These are phyloP conservation scores for Mortierella polycephala DNA, from an alignment of 371 early-diverging fungal genomes.

Conservation along the genomic window DNA sequence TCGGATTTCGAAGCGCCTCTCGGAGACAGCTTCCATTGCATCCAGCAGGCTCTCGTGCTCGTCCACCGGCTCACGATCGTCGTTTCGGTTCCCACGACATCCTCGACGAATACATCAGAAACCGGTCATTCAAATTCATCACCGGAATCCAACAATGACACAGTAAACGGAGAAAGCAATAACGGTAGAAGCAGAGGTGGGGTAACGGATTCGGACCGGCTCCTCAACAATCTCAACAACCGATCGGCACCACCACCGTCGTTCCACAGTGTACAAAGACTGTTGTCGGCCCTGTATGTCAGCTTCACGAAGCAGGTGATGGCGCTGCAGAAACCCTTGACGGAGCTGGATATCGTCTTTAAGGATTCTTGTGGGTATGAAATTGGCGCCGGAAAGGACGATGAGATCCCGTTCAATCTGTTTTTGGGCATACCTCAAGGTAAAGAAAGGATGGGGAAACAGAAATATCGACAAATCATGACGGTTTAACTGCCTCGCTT, in stretches of 20 bases:
- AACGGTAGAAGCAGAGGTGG: background rate
- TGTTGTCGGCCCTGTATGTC: constrained; percentile 48
- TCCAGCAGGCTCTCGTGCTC: constrained; percentile 26
- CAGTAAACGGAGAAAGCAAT: background rate
- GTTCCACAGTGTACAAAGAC: constrained; percentile 39
- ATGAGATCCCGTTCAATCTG: constrained; percentile 33
- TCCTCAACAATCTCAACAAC: background rate
- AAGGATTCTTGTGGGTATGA: constrained; percentile 43
- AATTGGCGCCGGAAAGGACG: constrained; percentile 31
- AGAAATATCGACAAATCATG: too few species aligned
- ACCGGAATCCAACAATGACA: background rate
- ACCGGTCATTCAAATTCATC: too few species aligned
- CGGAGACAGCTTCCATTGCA: constrained; percentile 39
- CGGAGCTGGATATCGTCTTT: constrained; percentile 48
- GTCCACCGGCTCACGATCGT: constrained; percentile 41
- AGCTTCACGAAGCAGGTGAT: constrained; percentile 40
- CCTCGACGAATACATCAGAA: background rate
- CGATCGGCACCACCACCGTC: constrained; percentile 7
- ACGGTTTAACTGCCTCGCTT: too few species aligned
- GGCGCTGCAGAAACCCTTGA: constrained; percentile 33
- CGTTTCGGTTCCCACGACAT: constrained; percentile 8
- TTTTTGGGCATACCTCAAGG: constrained; percentile 34
- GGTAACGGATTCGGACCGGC: background rate
- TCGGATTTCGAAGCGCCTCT: constrained; percentile 33
- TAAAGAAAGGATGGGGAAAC: constrained; percentile 9